Conservation (phyloP, 768 basidiomycete species). For the Leccinum disarticulatum region DNA sequence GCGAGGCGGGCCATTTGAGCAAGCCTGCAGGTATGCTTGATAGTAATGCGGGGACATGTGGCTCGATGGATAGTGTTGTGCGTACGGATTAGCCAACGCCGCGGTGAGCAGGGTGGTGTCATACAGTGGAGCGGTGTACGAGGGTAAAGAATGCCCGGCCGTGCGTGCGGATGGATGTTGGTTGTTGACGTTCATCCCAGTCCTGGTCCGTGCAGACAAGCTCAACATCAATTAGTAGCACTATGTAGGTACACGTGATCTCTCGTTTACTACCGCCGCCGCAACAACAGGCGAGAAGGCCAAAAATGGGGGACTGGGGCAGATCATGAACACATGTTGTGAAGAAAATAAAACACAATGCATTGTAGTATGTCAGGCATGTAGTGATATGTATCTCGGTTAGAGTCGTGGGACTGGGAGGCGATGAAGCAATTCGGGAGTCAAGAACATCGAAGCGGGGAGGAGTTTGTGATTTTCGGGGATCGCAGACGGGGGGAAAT, state of each 20-base stretch:
- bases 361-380: slow-evolving; percentile 35
- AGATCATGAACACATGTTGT: slow-evolving; percentile 24
- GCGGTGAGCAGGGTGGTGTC: slow-evolving; percentile 28
- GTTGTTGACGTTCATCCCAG: slow-evolving; percentile 10
- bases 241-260: slow-evolving; percentile 21
- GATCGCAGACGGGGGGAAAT: slow-evolving; percentile 13
- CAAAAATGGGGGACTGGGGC: slow-evolving; percentile 3
- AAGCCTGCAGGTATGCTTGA: slow-evolving; percentile 49
- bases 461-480: slow-evolving; percentile 24
- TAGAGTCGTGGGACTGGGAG: slow-evolving; percentile 17
- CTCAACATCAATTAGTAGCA: background rate
- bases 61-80: slow-evolving; percentile 28
- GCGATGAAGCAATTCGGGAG: slow-evolving; percentile 21
- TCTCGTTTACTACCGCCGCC: background rate
- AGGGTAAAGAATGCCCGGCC: background rate
- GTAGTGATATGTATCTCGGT: slow-evolving; percentile 26
- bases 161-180: slow-evolving; percentile 12
- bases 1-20: slow-evolving; percentile 15
- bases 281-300: slow-evolving; percentile 6
- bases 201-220: background rate
- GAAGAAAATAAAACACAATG: slow-evolving; percentile 30
- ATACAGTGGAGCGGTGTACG: slow-evolving; percentile 18
- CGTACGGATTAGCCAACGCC: slow-evolving; percentile 31
- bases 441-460: slow-evolving; percentile 31
- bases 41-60: slow-evolving; percentile 51